Percentiles rank a stretch among this genome's conserved stretches.
Conservation (phyloP, 768 basidiomycete genomes). For the Neoboletus magnificus region DNA sequence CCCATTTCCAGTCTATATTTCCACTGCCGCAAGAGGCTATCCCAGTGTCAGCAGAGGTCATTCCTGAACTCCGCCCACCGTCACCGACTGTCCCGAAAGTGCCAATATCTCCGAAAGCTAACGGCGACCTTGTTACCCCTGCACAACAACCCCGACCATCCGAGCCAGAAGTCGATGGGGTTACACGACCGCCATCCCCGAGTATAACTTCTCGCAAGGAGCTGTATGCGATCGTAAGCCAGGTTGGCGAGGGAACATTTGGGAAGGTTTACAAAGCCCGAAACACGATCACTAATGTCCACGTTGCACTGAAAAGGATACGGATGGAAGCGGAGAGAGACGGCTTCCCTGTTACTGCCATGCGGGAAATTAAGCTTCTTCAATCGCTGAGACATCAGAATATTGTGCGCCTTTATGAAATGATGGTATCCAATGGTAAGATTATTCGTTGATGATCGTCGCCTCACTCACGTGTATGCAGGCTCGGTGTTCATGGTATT, state of each 20-base stretch:
- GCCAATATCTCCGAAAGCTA: constrained; percentile 23
- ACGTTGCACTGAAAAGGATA: constrained; percentile 94
- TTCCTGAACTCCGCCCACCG: constrained; percentile 12
- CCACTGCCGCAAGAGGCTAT: constrained; percentile 8
- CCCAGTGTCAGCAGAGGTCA: constrained; percentile 4
- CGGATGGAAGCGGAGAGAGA: constrained; percentile 97
- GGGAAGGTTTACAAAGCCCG: constrained; percentile 97
- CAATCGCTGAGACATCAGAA: constrained; percentile 90
- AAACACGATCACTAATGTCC: constrained; percentile 68
- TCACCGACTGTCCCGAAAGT: constrained; percentile 19
- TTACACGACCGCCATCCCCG: constrained; percentile 30
- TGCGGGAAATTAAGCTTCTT: constrained; percentile 97
- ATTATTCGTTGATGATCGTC: background rate
- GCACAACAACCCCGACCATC: constrained; percentile 15
- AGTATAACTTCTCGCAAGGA: constrained; percentile 41
- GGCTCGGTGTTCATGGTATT: constrained; percentile 99
- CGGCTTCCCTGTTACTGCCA: constrained; percentile 98
- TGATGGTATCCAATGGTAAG: constrained; percentile 97
- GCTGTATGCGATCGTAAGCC: constrained; percentile 82
- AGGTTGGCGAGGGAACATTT: constrained; percentile 98
- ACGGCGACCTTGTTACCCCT: constrained; percentile 23
- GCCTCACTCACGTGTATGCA: constrained; percentile 32
- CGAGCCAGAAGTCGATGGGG: constrained; percentile 24
- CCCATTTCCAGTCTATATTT: background rate
- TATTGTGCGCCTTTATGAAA: constrained; percentile 86